Evolutionary conservation across 129 eudicot species (phyloP).

Genomic region (Flaveria brownii): DNA sequence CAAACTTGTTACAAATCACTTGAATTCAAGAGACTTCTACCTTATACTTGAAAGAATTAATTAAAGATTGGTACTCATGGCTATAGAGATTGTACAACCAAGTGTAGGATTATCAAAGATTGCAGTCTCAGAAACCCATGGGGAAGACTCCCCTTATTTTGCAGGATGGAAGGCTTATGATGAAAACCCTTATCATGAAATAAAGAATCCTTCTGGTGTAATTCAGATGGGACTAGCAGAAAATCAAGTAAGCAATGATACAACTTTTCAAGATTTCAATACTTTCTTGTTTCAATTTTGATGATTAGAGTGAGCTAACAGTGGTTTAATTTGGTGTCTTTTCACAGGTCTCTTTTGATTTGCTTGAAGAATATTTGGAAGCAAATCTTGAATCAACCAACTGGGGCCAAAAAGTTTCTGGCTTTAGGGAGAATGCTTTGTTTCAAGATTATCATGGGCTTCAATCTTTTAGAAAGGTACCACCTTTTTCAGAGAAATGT

Average conservation of each 20-base stretch:
- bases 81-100: constrained; percentile 64
- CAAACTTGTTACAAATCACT: constrained; percentile 14
- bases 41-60: constrained; percentile 1
- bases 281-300: background rate
- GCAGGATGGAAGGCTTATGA: constrained; percentile 99
- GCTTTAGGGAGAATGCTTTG: constrained; percentile 93
- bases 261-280: background rate
- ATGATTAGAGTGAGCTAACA: constrained; percentile 29
- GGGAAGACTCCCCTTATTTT: constrained; percentile 96
- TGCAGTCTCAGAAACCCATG: constrained; percentile 88
- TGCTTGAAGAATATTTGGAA: constrained; percentile 84
- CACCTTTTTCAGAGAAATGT: background rate
- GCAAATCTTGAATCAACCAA: constrained; percentile 51
- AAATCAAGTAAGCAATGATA: constrained; percentile 68
- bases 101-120: constrained; percentile 61
- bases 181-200: constrained; percentile 85
- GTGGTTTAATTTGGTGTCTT: background rate
- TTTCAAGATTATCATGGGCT: constrained; percentile 99
- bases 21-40: constrained; percentile 1
- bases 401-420: constrained; percentile 52
- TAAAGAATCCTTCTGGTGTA: constrained; percentile 68
- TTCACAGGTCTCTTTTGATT: constrained; percentile 87
- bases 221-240: constrained; percentile 99
- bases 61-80: constrained; percentile 41
- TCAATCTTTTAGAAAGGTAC: constrained; percentile 81